phyloP scores from a whole-genome alignment of 73 alveolate species.

The Paramecium bursaria region DNA sequence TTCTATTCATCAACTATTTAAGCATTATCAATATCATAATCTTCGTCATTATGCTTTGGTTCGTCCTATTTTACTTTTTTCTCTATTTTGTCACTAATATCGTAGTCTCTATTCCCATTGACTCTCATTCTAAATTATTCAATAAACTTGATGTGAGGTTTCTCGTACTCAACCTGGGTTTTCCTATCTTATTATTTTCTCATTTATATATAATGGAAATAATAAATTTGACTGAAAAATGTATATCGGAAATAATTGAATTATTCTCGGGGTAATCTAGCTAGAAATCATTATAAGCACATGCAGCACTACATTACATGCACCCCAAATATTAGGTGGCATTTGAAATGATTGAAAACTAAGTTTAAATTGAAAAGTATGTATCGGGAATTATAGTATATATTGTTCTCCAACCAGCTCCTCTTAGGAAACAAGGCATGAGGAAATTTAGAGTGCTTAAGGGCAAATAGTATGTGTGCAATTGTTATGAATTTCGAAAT shows the following conservation, averaged over 20 bases:
- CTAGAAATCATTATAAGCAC: no score
- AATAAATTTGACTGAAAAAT: no score
- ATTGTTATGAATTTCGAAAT: neutral
- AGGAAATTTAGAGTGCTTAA: no score
- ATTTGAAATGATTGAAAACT: neutral
- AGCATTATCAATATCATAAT: slow-evolving; percentile 29
- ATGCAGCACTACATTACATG: no score
- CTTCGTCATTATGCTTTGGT: neutral
- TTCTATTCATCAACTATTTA: slow-evolving; percentile 1
- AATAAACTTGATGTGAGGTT: slow-evolving; percentile 19
- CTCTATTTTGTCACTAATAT: neutral
- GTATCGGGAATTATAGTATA: neutral
- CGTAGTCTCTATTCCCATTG: slow-evolving; percentile 22
- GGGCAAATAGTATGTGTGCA: neutral
- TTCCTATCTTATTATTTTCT: slow-evolving; percentile 40
- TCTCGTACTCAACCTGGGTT: slow-evolving; percentile 17
- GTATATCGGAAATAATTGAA: no score
- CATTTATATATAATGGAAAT: no score
- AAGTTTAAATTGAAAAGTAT: no score
- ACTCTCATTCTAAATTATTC: slow-evolving; percentile 50
- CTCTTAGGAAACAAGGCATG: neutral
- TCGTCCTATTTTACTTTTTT: slow-evolving; percentile 40
- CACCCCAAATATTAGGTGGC: neutral
- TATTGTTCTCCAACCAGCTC: neutral
- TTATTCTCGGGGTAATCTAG: no score